A percentile compares a stretch with the other conserved stretches of the same genome.
These are phyloP conservation scores for Aspergillus fijiensis DNA, from an alignment of 2,329 filamentous ascomycete species.

Conservation along the genomic window DNA sequence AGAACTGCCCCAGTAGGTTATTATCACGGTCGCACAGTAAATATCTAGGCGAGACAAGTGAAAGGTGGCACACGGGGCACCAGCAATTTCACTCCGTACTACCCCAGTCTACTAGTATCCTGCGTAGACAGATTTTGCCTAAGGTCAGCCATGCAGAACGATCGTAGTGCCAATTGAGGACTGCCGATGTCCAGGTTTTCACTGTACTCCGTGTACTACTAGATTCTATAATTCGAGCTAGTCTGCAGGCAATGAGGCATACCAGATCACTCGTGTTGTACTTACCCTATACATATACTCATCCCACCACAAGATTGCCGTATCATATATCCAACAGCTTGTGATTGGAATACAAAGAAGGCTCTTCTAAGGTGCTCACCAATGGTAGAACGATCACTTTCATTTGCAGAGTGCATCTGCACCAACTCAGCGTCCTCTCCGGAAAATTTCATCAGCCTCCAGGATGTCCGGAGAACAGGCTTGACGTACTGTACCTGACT, in stretches of 20 bases:
- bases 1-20: neutral
- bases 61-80: neutral
- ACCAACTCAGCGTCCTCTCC: neutral
- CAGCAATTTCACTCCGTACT: neutral
- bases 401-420: slow-evolving; percentile 1
- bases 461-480: neutral
- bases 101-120: neutral
- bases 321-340: neutral
- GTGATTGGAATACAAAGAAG: neutral
- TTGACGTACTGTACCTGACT: slow-evolving; percentile 1
- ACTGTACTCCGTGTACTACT: neutral
- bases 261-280: neutral
- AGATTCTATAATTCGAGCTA: neutral
- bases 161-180: neutral
- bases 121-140: neutral
- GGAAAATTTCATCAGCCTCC: neutral
- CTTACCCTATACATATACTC: neutral
- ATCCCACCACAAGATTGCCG: neutral
- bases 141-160: neutral
- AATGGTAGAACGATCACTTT: neutral
- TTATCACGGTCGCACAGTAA: neutral
- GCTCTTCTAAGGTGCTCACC: neutral
- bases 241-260: neutral
- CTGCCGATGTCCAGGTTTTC: neutral
- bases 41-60: neutral